Evolutionary conservation across 1,284 basidiomycete genomes (phyloP).

Genomic region (Chiua sp.): DNA sequence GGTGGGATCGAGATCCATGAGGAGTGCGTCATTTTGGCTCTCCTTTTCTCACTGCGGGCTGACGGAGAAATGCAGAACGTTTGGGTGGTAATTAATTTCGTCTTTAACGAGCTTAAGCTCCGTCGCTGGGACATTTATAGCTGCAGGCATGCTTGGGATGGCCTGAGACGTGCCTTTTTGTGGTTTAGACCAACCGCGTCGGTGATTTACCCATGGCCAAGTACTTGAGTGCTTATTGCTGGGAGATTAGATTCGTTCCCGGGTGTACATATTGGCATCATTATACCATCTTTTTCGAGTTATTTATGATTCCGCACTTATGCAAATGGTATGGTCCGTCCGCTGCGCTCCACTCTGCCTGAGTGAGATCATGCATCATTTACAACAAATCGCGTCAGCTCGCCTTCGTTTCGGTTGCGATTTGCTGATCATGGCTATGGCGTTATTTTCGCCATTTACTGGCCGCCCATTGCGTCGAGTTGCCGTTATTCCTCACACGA

Average conservation of each 20-base stretch:
- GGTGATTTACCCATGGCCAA: too few species aligned
- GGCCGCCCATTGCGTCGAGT: neutral
- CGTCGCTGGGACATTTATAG: neutral
- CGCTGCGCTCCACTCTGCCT: too few species aligned
- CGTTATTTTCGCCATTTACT: slow-evolving; percentile 5
- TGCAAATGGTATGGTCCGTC: too few species aligned
- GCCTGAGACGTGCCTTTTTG: neutral
- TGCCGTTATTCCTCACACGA: neutral
- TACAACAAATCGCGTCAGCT: too few species aligned
- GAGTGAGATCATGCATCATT: too few species aligned
- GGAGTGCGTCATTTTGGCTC: slow-evolving; percentile 48
- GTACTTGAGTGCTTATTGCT: too few species aligned
- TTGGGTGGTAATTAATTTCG: slow-evolving; percentile 26
- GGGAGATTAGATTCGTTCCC: too few species aligned
- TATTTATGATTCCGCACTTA: too few species aligned
- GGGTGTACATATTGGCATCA: too few species aligned
- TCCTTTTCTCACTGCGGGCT: slow-evolving; percentile 7
- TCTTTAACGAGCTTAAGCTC: neutral
- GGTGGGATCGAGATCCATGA: slow-evolving; percentile 78
- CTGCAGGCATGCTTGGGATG: neutral
- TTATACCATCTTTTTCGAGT: too few species aligned
- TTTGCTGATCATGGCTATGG: neutral
- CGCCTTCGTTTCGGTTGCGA: neutral
- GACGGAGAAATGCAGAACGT: slow-evolving; percentile 22
- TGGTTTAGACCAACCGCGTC: neutral